phyloP scores from a whole-genome alignment of 192 early-diverging fungal species.

The Endogone sp. region DNA sequence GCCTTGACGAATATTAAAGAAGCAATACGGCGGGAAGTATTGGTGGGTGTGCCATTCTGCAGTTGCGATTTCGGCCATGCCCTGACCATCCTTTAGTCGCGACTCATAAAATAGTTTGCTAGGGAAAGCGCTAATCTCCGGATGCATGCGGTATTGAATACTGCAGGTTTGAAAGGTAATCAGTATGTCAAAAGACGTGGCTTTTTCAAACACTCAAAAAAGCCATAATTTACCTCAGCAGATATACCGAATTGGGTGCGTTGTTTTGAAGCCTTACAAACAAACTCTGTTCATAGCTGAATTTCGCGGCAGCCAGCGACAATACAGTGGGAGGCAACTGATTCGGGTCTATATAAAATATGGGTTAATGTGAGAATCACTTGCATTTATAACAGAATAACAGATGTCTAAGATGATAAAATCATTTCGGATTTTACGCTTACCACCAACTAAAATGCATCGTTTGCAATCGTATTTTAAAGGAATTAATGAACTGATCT shows the following conservation, averaged over 20 bases:
- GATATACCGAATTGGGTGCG: slow-evolving; percentile 58
- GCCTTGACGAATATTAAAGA: slow-evolving; percentile 70
- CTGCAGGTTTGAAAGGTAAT: slow-evolving; percentile 29
- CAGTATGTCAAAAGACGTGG: slow-evolving; percentile 16
- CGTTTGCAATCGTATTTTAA: slow-evolving; percentile 75
- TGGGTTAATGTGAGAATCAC: too few relatives aligned
- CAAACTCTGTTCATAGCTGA: slow-evolving; percentile 80
- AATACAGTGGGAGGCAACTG: slow-evolving; percentile 93
- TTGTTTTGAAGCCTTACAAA: slow-evolving; percentile 83
- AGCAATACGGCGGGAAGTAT: slow-evolving; percentile 70
- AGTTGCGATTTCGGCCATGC: slow-evolving; percentile 52
- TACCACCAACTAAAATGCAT: slow-evolving; percentile 85
- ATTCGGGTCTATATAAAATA: slow-evolving; percentile 82
- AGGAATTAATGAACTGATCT: slow-evolving; percentile 85
- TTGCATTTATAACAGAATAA: slow-evolving; percentile 9
- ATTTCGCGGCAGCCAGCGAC: slow-evolving; percentile 61
- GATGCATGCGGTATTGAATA: slow-evolving; percentile 98
- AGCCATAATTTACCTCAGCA: slow-evolving; percentile 65
- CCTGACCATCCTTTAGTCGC: slow-evolving; percentile 68
- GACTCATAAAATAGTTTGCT: slow-evolving; percentile 77
- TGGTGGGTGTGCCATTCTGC: slow-evolving; percentile 71
- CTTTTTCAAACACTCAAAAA: too few relatives aligned
- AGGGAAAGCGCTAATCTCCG: slow-evolving; percentile 81
- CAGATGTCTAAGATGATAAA: background rate
- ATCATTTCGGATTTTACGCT: background rate